Conservation (phyloP, 2,329 filamentous ascomycete genomes). For the Teratosphaeria nubilosa region DNA sequence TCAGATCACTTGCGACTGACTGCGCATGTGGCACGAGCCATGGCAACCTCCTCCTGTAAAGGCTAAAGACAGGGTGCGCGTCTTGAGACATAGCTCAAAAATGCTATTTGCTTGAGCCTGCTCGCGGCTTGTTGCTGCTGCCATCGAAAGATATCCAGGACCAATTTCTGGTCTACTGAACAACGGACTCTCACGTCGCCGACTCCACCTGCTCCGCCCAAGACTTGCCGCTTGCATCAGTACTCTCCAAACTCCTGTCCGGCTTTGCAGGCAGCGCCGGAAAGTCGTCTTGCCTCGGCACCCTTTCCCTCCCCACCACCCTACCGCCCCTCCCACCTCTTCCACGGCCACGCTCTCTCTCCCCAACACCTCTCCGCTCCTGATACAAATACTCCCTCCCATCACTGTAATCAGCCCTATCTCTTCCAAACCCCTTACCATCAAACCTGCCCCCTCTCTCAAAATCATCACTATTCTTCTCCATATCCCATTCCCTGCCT, state of each 20-base stretch:
- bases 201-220: conserved; percentile 39
- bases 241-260: conserved; percentile 1
- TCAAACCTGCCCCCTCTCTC: conserved; percentile 16
- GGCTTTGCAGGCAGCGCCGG: conserved; percentile 28
- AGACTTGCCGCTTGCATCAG: conserved; percentile 13
- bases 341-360: conserved; percentile 17
- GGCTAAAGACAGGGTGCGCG: too few relatives aligned
- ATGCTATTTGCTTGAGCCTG: neutral
- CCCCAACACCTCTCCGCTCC: conserved; percentile 24
- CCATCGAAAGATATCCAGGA: neutral
- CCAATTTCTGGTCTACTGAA: neutral
- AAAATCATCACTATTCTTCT: conserved; percentile 33
- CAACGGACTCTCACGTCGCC: neutral
- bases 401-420: conserved; percentile 23
- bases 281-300: conserved; percentile 36
- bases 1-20: too few relatives aligned
- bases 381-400: conserved; percentile 25
- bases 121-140: neutral
- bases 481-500: conserved; percentile 53
- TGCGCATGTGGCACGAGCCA: too few relatives aligned
- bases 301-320: conserved; percentile 7
- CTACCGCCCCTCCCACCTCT: conserved; percentile 10
- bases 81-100: too few relatives aligned
- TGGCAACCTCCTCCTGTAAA: too few relatives aligned
- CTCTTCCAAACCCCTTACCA: conserved; percentile 17